phyloP scores from a whole-genome alignment of 148 eudicot genomes.

The Dianthus caryophyllus region DNA sequence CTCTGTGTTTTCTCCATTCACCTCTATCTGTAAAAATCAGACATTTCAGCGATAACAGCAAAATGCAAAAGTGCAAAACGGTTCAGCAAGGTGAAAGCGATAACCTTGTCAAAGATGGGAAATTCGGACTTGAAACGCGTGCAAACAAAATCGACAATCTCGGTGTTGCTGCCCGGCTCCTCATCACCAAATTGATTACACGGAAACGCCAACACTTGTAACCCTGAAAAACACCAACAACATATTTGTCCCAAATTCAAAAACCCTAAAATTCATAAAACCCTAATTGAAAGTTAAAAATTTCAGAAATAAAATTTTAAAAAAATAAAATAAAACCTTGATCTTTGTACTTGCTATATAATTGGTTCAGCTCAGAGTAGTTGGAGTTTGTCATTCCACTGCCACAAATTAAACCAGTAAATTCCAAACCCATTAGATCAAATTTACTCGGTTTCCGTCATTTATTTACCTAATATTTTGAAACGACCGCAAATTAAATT shows the following conservation, averaged over 20 bases:
- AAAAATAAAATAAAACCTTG: conserved; percentile 43
- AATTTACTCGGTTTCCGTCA: too few relatives aligned
- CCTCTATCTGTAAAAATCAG: conserved; percentile 40
- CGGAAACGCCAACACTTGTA: conserved; percentile 71
- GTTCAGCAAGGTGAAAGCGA: not conserved
- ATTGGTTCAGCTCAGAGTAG: conserved; percentile 53
- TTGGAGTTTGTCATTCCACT: conserved; percentile 78
- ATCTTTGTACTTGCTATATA: conserved; percentile 58
- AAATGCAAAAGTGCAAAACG: not conserved
- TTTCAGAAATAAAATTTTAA: not conserved
- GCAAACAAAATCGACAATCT: conserved; percentile 58
- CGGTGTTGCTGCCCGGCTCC: conserved; percentile 61
- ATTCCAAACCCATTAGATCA: too few relatives aligned
- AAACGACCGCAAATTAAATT: too few relatives aligned
- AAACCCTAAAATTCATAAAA: not conserved
- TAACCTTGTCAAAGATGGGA: conserved; percentile 71
- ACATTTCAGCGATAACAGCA: not conserved
- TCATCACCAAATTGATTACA: conserved; percentile 75
- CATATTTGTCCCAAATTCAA: not conserved
- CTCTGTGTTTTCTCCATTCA: conserved; percentile 55
- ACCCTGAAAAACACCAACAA: conserved; percentile 30
- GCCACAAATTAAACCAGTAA: conserved; percentile 26
- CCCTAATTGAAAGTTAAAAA: not conserved
- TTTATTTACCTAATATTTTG: too few relatives aligned
- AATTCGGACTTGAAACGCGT: conserved; percentile 57